These are phyloP conservation scores for Nematodospora valgi DNA, from an alignment of 805 yeast species.

Conservation along the genomic window DNA sequence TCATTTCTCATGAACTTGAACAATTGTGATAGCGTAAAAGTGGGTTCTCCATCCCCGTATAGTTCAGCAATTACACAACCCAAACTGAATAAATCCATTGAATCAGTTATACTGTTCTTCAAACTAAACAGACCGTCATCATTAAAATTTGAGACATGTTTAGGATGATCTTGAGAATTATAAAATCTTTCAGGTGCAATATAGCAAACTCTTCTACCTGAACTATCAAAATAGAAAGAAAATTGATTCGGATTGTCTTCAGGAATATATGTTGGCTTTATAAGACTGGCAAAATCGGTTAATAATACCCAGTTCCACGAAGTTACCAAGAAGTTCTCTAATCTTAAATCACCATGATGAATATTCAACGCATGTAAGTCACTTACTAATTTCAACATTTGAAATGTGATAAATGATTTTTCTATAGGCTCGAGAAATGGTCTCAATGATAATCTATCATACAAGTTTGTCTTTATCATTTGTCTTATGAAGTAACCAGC, in stretches of 20 bases:
- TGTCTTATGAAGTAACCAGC: conserved; percentile 92
- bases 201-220: conserved; percentile 82
- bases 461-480: conserved; percentile 71
- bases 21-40: conserved; percentile 81
- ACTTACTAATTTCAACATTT: conserved; percentile 60
- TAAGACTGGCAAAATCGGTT: conserved; percentile 75
- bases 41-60: conserved; percentile 79
- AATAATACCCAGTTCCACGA: conserved; percentile 85
- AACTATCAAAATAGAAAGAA: conserved; percentile 88
- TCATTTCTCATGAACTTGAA: conserved; percentile 77
- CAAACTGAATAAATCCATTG: conserved; percentile 78
- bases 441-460: conserved; percentile 80
- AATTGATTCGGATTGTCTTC: conserved; percentile 92
- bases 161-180: conserved; percentile 23
- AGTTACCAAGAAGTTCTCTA: conserved; percentile 83
- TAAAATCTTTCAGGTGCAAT: conserved; percentile 90
- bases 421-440: conserved; percentile 84
- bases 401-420: conserved; percentile 81
- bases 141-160: conserved; percentile 15
- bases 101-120: conserved; percentile 39
- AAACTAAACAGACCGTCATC: conserved; percentile 23
- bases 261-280: conserved; percentile 80
- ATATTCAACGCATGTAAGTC: conserved; percentile 60
- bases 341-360: conserved; percentile 87
- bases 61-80: conserved; percentile 92